A percentile compares a stretch with the other conserved stretches of the same genome.
Conservation (phyloP, 345 rosid genomes). For the Gossypium sturtianum region DNA sequence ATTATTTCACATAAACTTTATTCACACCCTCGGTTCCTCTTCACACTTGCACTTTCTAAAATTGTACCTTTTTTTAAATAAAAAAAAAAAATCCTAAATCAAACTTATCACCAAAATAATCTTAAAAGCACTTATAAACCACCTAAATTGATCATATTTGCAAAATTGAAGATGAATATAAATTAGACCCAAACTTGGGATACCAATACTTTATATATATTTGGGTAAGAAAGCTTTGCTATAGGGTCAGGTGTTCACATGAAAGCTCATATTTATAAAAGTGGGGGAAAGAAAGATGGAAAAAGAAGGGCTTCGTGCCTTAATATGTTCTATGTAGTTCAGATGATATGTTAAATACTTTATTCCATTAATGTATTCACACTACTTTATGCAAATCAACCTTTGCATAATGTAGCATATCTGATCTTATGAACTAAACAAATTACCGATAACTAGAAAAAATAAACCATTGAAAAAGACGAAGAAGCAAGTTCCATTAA, state of each 20-base stretch:
- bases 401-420: not conserved
- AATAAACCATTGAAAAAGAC: not conserved
- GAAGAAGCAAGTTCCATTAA: not conserved
- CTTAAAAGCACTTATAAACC: too few relatives aligned
- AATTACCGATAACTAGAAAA: not conserved
- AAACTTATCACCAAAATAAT: not conserved
- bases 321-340: not conserved
- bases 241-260: not conserved
- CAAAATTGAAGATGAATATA: too few relatives aligned
- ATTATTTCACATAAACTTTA: not conserved
- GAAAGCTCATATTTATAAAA: not conserved
- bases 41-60: not conserved
- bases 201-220: too few relatives aligned
- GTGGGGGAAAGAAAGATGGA: not conserved
- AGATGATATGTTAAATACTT: not conserved
- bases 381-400: not conserved
- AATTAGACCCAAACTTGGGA: too few relatives aligned
- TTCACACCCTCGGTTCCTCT: conserved; percentile 6
- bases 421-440: not conserved
- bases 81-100: too few relatives aligned
- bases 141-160: too few relatives aligned
- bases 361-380: not conserved
- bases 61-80: not conserved
- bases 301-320: not conserved
- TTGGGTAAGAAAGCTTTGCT: not conserved